Evolutionary conservation across 1,284 basidiomycete species (phyloP).

Genomic region (Moesziomyces sp.): DNA sequence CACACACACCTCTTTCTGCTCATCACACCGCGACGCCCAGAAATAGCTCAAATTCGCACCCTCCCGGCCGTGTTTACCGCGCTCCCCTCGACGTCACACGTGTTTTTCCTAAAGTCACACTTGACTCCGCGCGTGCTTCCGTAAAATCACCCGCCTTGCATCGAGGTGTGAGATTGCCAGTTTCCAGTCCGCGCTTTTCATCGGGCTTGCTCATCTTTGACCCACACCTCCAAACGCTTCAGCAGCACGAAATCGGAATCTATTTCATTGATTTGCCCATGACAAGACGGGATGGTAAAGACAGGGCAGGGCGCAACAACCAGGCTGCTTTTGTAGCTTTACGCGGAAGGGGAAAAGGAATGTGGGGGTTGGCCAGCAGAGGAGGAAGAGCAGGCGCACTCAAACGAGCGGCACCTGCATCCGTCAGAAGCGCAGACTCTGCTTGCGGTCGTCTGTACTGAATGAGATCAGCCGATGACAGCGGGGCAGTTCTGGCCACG

Average conservation of each 20-base stretch:
- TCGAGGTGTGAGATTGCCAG: not conserved
- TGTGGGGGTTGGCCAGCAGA: not conserved
- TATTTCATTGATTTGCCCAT: too few species aligned
- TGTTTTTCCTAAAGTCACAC: slow-evolving; percentile 15
- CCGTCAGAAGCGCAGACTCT: not conserved
- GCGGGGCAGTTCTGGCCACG: slow-evolving; percentile 47
- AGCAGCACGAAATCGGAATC: not conserved
- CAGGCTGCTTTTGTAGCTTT: not conserved
- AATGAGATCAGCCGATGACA: slow-evolving; percentile 8
- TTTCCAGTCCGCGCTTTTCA: too few species aligned
- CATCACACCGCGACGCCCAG: not conserved
- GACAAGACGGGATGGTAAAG: not conserved
- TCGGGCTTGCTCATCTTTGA: not conserved
- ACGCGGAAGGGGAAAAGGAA: not conserved
- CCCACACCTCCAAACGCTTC: not conserved
- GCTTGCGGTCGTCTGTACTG: not conserved
- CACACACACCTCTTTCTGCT: not conserved
- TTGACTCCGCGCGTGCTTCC: not conserved
- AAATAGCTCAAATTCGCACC: not conserved
- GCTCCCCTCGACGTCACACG: slow-evolving; percentile 13
- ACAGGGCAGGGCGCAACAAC: not conserved
- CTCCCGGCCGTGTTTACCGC: slow-evolving; percentile 28
- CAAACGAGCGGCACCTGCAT: not conserved
- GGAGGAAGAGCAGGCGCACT: slow-evolving; percentile 8
- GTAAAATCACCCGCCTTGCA: not conserved